These are phyloP conservation scores for Xylariaceae sp. DNA, from an alignment of 2,329 filamentous ascomycete species.

Conservation along the genomic window DNA sequence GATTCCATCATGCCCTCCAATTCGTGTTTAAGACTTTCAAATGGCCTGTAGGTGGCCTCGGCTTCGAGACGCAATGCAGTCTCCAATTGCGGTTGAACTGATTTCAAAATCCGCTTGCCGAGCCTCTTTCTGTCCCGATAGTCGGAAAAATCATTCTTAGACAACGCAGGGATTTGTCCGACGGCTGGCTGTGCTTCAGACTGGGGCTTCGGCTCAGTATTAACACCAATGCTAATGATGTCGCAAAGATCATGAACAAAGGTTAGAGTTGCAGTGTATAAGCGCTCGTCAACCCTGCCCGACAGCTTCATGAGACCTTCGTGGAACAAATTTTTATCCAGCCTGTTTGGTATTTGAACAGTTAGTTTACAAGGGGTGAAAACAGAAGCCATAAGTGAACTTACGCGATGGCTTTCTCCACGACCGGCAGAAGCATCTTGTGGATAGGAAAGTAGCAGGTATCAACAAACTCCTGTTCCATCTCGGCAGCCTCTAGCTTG, in stretches of 20 bases:
- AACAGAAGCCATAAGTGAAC: conserved; percentile 44
- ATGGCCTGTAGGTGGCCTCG: conserved; percentile 72
- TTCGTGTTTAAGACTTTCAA: conserved; percentile 71
- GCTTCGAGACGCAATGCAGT: conserved; percentile 77
- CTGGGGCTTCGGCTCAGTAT: conserved; percentile 40
- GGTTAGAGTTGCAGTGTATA: conserved; percentile 59
- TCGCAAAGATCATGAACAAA: conserved; percentile 62
- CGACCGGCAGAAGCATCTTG: conserved; percentile 72
- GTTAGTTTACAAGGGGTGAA: conserved; percentile 12
- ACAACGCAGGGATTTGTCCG: conserved; percentile 48
- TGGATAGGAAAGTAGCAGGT: conserved; percentile 89
- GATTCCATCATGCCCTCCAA: conserved; percentile 73
- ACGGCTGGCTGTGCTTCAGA: conserved; percentile 31
- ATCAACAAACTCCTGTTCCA: conserved; percentile 80
- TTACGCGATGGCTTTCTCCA: conserved; percentile 81
- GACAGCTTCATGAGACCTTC: conserved; percentile 54
- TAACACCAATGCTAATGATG: conserved; percentile 57
- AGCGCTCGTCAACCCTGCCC: conserved; percentile 54
- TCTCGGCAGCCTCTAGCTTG: conserved; percentile 76
- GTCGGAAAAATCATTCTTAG: conserved; percentile 61
- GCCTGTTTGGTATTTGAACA: conserved; percentile 51
- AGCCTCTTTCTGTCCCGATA: conserved; percentile 80
- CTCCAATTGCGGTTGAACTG: conserved; percentile 77
- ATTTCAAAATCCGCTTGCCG: conserved; percentile 87
- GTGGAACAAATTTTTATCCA: conserved; percentile 66